Conservation (phyloP, 2,329 filamentous ascomycete genomes). For the Nectriaceae sp. region DNA sequence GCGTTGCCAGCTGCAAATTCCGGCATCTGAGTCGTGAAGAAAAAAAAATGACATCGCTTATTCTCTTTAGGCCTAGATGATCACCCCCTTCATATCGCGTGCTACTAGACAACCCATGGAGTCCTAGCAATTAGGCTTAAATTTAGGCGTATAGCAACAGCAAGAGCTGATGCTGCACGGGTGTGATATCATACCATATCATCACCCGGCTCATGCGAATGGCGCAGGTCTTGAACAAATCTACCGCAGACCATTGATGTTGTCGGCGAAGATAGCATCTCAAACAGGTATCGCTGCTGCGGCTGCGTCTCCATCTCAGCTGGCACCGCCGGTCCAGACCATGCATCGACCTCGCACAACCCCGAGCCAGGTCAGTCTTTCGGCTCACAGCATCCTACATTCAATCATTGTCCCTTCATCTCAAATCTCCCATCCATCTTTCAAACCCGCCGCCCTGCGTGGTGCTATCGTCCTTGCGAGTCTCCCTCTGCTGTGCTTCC, state of each 20-base stretch:
- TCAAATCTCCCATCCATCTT: conserved; percentile 23
- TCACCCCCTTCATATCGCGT: too few relatives aligned
- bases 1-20: too few relatives aligned
- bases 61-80: too few relatives aligned
- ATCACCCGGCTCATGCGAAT: too few relatives aligned
- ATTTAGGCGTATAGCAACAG: too few relatives aligned
- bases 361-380: background rate
- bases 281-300: background rate
- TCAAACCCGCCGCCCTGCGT: conserved; percentile 29
- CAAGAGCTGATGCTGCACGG: too few relatives aligned
- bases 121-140: too few relatives aligned
- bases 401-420: conserved; percentile 10
- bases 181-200: too few relatives aligned
- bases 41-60: background rate
- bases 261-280: background rate
- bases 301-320: background rate
- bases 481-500: conserved; percentile 8
- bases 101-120: too few relatives aligned
- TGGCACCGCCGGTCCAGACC: background rate
- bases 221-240: background rate
- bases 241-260: background rate
- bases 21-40: too few relatives aligned
- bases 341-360: background rate
- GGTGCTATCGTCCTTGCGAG: conserved; percentile 26
- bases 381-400: background rate